phyloP scores from a whole-genome alignment of 331 rosid species.

The Cydonia oblonga region DNA sequence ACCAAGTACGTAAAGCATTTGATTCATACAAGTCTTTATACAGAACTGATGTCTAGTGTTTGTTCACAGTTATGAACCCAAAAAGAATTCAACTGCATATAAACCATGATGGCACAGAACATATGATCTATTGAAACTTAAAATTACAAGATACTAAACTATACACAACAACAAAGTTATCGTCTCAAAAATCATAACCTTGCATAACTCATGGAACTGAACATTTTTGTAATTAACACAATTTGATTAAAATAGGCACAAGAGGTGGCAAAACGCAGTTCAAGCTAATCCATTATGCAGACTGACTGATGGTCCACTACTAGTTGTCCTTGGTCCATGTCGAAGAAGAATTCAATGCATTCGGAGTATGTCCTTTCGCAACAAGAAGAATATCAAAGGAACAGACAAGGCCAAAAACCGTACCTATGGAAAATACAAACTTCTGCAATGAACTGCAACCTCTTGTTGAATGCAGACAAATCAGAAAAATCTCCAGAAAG shows the following conservation, averaged over 20 bases:
- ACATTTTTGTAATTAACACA: background rate
- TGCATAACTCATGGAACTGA: background rate
- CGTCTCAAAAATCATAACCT: background rate
- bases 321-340: background rate
- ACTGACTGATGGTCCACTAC: background rate
- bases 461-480: slow-evolving; percentile 62
- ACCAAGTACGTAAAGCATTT: background rate
- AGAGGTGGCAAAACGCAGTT: background rate
- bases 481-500: slow-evolving; percentile 59
- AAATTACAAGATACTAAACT: background rate
- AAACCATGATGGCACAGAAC: background rate
- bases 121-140: background rate
- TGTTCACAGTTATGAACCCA: background rate
- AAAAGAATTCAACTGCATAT: background rate
- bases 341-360: background rate
- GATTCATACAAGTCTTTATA: background rate
- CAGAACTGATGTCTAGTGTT: background rate
- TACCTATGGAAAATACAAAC: slow-evolving; percentile 94
- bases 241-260: background rate
- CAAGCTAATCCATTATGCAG: background rate
- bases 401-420: background rate
- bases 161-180: background rate
- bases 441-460: slow-evolving; percentile 86
- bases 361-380: background rate
- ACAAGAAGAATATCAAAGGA: background rate